These are phyloP conservation scores for Murraya paniculata DNA, from an alignment of 345 rosid genomes.

Conservation along the genomic window DNA sequence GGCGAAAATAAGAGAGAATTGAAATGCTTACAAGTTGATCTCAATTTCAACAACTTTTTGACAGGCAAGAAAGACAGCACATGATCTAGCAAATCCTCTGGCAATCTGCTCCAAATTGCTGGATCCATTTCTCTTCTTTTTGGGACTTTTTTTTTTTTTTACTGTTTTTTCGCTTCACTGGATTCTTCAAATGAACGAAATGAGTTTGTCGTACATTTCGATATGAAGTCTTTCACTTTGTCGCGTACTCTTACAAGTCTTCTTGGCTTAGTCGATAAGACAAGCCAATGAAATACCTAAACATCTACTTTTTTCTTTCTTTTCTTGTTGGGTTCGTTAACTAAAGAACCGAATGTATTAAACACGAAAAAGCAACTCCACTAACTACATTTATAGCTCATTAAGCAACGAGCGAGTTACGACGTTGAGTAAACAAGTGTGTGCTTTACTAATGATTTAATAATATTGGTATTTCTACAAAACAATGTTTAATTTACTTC, in stretches of 20 bases:
- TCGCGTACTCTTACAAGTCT: too few species aligned
- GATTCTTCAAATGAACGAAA: too few species aligned
- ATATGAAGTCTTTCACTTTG: background rate
- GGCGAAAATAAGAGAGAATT: conserved; percentile 53
- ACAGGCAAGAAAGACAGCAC: conserved; percentile 61
- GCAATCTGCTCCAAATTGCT: conserved; percentile 67
- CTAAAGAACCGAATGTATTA: too few species aligned
- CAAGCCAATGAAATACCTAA: too few species aligned
- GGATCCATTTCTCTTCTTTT: conserved; percentile 59
- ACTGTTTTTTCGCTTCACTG: background rate
- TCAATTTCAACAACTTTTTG: conserved; percentile 46
- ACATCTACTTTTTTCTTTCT: too few species aligned
- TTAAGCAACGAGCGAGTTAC: background rate
- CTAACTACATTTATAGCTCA: background rate
- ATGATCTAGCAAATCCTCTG: conserved; percentile 62
- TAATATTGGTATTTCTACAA: background rate
- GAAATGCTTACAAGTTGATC: conserved; percentile 68
- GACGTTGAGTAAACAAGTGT: background rate
- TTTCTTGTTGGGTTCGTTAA: too few species aligned
- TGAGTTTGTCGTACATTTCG: background rate
- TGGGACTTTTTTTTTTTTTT: background rate
- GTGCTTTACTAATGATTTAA: background rate
- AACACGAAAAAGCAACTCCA: background rate
- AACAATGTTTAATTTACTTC: background rate
- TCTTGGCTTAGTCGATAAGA: too few species aligned